phyloP scores from a whole-genome alignment of 2,329 filamentous ascomycete species.

The Ceratocystis harringtonii region DNA sequence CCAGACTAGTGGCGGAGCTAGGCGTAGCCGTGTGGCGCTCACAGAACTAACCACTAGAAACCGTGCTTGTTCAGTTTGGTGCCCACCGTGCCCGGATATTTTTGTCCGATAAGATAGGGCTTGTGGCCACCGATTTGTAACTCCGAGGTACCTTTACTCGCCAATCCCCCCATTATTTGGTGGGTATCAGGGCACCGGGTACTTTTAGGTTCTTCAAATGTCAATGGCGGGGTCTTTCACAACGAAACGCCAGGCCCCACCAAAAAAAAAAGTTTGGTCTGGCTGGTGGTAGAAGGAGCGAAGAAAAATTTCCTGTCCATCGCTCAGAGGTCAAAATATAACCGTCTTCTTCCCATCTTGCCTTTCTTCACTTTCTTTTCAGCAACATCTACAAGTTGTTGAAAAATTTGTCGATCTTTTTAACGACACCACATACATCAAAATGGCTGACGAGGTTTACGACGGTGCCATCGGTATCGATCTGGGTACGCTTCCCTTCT shows the following conservation, averaged over 20 bases:
- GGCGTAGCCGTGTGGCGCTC: conserved; percentile 15
- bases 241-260: conserved; percentile 14
- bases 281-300: conserved; percentile 16
- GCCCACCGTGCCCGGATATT: conserved; percentile 14
- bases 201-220: conserved; percentile 13
- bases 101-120: conserved; percentile 18
- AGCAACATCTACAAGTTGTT: conserved; percentile 19
- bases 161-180: not conserved
- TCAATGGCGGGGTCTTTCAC: conserved; percentile 17
- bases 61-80: conserved; percentile 12
- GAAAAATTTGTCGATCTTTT: conserved; percentile 17
- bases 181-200: conserved; percentile 6
- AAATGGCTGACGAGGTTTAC: conserved; percentile 94
- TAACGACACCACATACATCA: conserved; percentile 18
- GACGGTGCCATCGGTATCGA: conserved; percentile 99
- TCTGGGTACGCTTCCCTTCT: conserved; percentile 54
- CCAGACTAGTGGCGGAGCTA: conserved; percentile 12
- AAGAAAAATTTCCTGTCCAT: conserved; percentile 17
- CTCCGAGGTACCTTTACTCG: conserved; percentile 12
- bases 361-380: conserved; percentile 17
- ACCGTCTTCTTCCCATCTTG: conserved; percentile 17
- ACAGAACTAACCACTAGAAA: conserved; percentile 13
- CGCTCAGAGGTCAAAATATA: conserved; percentile 18
- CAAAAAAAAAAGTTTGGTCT: conserved; percentile 17
- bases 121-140: conserved; percentile 17